Evolutionary conservation across 1,139 yeast species (phyloP).

Genomic region (Geotrichum citri-aurantii): DNA sequence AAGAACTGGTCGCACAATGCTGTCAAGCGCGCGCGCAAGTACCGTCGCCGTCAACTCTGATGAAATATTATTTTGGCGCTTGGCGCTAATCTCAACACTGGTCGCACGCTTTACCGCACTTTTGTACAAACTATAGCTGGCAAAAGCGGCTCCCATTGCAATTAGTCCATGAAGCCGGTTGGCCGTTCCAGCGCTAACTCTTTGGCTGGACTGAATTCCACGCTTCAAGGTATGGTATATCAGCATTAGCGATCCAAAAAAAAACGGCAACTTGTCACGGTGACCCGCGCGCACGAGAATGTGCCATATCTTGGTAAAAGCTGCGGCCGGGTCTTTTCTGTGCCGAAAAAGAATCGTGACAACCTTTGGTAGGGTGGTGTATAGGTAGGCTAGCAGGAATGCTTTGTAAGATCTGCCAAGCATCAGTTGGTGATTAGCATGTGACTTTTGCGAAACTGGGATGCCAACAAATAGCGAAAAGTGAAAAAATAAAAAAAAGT

Average conservation of each 20-base stretch:
- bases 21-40: slow-evolving; percentile 27
- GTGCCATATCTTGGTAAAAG: slow-evolving; percentile 18
- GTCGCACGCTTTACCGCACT: slow-evolving; percentile 18
- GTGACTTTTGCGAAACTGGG: not conserved
- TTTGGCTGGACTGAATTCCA: slow-evolving; percentile 33
- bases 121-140: slow-evolving; percentile 20
- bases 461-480: too few species aligned
- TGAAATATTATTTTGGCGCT: slow-evolving; percentile 15
- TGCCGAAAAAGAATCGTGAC: slow-evolving; percentile 25
- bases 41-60: slow-evolving; percentile 27
- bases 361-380: slow-evolving; percentile 37
- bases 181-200: not conserved
- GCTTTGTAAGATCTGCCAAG: slow-evolving; percentile 29
- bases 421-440: not conserved
- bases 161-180: slow-evolving; percentile 20
- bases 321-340: slow-evolving; percentile 24
- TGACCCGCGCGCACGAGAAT: slow-evolving; percentile 31
- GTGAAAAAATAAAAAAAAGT: not conserved
- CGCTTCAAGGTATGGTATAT: slow-evolving; percentile 15
- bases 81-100: slow-evolving; percentile 20
- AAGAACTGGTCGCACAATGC: slow-evolving; percentile 21
- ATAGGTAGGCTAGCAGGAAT: slow-evolving; percentile 39
- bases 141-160: slow-evolving; percentile 16
- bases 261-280: slow-evolving; percentile 37
- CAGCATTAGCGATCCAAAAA: slow-evolving; percentile 29